phyloP scores from a whole-genome alignment of 306 rosid species.

The Psophocarpus tetragonolobus region DNA sequence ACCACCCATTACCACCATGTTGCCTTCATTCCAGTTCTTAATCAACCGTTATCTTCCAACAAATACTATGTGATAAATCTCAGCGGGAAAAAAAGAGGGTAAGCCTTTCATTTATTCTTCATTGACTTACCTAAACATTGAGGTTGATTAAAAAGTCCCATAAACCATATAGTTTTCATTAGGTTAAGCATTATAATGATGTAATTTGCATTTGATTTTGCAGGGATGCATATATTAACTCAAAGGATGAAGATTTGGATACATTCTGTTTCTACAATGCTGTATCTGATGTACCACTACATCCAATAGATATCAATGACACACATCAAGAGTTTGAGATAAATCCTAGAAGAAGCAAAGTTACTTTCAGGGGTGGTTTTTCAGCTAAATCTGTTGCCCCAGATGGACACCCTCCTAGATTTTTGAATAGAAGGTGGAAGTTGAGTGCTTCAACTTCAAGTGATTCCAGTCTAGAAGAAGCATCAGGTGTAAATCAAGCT shows the following conservation, averaged over 20 bases:
- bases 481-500: conserved; percentile 47
- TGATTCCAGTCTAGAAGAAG: conserved; percentile 45
- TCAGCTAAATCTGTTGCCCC: conserved; percentile 52
- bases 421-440: conserved; percentile 54
- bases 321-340: conserved; percentile 51
- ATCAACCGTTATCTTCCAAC: conserved; percentile 62
- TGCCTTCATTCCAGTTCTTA: conserved; percentile 71
- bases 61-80: conserved; percentile 63
- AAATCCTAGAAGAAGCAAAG: conserved; percentile 33
- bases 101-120: conserved; percentile 28
- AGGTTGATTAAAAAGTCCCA: neutral
- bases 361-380: conserved; percentile 46
- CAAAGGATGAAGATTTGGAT: conserved; percentile 48
- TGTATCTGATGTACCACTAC: conserved; percentile 30
- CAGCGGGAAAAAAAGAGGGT: conserved; percentile 69
- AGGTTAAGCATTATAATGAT: neutral
- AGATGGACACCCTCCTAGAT: conserved; percentile 57
- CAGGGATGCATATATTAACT: conserved; percentile 53
- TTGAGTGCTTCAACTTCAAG: conserved; percentile 30
- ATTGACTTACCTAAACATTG: neutral
- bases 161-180: neutral
- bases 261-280: conserved; percentile 46
- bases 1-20: conserved; percentile 45
- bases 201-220: conserved; percentile 20
- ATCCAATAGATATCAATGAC: conserved; percentile 42